Evolutionary conservation across 441 rosid species (phyloP).

Genomic region (Eruca vesicaria): DNA sequence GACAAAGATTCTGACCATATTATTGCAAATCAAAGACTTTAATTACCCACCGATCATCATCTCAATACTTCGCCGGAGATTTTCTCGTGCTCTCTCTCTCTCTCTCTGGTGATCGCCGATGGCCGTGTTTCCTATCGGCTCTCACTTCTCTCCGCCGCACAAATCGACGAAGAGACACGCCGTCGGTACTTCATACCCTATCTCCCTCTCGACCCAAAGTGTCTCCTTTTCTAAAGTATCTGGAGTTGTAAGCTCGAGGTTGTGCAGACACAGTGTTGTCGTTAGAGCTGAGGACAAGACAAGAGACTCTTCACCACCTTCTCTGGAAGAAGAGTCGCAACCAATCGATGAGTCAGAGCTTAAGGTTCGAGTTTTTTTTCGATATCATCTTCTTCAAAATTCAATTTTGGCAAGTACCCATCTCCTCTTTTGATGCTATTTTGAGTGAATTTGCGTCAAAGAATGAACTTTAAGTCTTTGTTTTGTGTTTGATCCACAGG

Average conservation of each 20-base stretch:
- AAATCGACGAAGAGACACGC: constrained; percentile 34
- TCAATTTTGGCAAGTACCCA: constrained; percentile 4
- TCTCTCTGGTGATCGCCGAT: constrained; percentile 32
- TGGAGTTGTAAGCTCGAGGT: constrained; percentile 41
- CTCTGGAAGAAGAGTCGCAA: constrained; percentile 36
- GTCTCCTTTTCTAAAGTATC: constrained; percentile 34
- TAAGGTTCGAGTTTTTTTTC: constrained; percentile 49
- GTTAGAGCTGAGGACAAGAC: constrained; percentile 77
- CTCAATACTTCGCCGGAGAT: background rate
- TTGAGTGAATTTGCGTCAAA: background rate
- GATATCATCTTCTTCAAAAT: background rate
- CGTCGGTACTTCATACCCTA: constrained; percentile 19
- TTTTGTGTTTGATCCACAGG: constrained; percentile 45
- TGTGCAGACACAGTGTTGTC: constrained; percentile 43
- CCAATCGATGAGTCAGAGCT: constrained; percentile 42
- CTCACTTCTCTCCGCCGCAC: constrained; percentile 36
- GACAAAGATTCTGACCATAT: background rate
- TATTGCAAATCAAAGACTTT: background rate
- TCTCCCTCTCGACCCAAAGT: constrained; percentile 24
- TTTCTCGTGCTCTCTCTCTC: background rate
- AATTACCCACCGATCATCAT: background rate
- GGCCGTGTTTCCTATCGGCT: constrained; percentile 56
- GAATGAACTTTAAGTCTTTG: background rate
- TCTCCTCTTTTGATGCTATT: constrained; percentile 2
- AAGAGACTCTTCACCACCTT: constrained; percentile 32